Evolutionary conservation across 768 basidiomycete species (phyloP).

Genomic region (Xerocomus brunneocitrinus): DNA sequence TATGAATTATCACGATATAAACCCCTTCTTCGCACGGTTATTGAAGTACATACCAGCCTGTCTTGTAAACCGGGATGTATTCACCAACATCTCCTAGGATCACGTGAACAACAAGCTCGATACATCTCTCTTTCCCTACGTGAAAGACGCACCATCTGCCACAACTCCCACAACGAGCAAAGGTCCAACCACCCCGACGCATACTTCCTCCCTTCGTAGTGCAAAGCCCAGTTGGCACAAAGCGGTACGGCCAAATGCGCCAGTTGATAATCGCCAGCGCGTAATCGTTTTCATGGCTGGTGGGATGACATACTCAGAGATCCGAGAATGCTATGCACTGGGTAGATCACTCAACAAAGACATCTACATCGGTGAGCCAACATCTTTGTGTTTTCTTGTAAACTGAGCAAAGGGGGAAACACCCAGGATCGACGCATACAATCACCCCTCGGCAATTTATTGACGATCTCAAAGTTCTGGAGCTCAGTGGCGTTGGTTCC

Average conservation of each 20-base stretch:
- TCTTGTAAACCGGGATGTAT: not conserved
- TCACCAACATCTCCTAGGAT: conserved; percentile 49
- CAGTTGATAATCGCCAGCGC: conserved; percentile 62
- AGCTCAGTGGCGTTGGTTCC: conserved; percentile 83
- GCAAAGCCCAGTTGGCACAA: conserved; percentile 89
- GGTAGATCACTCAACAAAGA: conserved; percentile 77
- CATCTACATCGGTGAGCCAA: conserved; percentile 73
- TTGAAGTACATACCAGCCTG: conserved; percentile 58
- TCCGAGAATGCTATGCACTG: conserved; percentile 81
- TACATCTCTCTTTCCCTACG: conserved; percentile 78
- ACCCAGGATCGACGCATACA: conserved; percentile 82
- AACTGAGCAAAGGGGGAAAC: conserved; percentile 3
- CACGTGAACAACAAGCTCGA: conserved; percentile 78
- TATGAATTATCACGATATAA: conserved; percentile 95
- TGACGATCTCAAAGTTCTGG: conserved; percentile 83
- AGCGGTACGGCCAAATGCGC: conserved; percentile 51
- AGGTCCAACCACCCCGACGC: conserved; percentile 45
- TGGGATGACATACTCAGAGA: conserved; percentile 94
- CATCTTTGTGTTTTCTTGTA: conserved; percentile 33
- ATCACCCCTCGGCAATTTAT: conserved; percentile 80
- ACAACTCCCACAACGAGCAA: conserved; percentile 44
- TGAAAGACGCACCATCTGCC: conserved; percentile 68
- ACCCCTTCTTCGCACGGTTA: conserved; percentile 71
- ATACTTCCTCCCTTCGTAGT: conserved; percentile 76
- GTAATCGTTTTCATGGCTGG: conserved; percentile 89